phyloP scores from a whole-genome alignment of 108 stramenopile species.

The Pseudonitzschia multiseries region DNA sequence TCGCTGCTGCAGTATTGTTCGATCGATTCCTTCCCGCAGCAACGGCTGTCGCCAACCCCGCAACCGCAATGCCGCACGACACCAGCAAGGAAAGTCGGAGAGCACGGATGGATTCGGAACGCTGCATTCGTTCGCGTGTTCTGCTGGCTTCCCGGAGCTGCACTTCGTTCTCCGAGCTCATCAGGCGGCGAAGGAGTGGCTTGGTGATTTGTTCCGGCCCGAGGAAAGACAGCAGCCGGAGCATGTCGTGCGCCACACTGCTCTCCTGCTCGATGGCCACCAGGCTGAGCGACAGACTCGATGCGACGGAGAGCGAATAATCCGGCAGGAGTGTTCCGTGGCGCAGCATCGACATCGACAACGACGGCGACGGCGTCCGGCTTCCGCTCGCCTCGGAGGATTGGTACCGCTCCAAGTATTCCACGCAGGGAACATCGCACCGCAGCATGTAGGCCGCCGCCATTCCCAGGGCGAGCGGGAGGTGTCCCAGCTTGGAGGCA shows the following conservation, averaged over 20 bases:
- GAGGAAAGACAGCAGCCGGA: conserved; percentile 51
- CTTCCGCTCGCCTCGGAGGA: conserved; percentile 44
- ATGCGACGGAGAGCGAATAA: conserved; percentile 48
- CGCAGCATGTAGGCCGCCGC: conserved; percentile 70
- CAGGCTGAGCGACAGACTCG: conserved; percentile 59
- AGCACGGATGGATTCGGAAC: neutral
- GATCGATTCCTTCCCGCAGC: neutral
- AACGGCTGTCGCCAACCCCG: neutral
- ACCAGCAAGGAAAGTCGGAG: neutral
- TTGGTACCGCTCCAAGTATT: conserved; percentile 61
- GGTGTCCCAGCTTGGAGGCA: conserved; percentile 42
- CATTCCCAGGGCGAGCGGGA: conserved; percentile 65
- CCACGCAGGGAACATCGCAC: conserved; percentile 60
- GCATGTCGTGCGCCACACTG: conserved; percentile 38
- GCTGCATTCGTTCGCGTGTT: too few relatives aligned
- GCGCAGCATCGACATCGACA: conserved; percentile 38
- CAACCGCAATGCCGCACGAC: conserved; percentile 5
- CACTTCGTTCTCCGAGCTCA: conserved; percentile 12
- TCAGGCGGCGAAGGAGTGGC: conserved; percentile 43
- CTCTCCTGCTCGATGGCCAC: conserved; percentile 50
- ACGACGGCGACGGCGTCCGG: too few relatives aligned
- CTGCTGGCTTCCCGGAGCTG: neutral
- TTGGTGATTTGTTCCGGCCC: conserved; percentile 67
- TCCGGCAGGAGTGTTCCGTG: conserved; percentile 39
- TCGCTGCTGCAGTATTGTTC: too few relatives aligned